Base-by-base conservation (phyloP, 768 basidiomycete genomes). In the Mycena olivaceomarginata region DNA sequence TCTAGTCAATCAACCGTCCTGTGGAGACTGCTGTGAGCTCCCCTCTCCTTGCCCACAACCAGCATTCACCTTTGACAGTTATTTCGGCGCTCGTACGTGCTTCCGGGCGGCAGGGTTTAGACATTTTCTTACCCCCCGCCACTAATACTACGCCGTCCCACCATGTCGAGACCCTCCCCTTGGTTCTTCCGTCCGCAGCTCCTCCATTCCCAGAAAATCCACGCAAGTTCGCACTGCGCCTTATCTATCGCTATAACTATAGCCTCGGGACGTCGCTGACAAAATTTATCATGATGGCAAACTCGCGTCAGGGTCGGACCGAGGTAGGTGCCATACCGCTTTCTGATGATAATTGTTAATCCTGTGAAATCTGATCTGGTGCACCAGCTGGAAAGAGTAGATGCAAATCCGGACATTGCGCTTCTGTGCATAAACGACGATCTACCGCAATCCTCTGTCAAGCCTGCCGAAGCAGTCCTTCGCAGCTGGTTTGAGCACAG, bases 341-440 rank as follows among this genome's bases (percentile, higher is more conserved):
- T 31, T 43, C 51, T 6, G 22, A 5, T 5, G n/a, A 22, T 31
- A 11, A 11, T 43, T 62, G 41, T 59, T n/a, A 9, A n/a, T 48
- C 18, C 7, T 22, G 41, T 25, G 0, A 5, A 18, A 16, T 51
- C 20, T 56, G 37, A n/a, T 37, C 11, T 2, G 11, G 39, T 25
- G 31, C 22, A 16, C 18, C 31, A 53, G 67, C 40, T 79, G 16
- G 45, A 45, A 1, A 25, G 9, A 22, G 67, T 67, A 20, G 69
- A 76, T 25, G 37, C 40, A 45, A 60, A 40, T 31, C 72, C 67
- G 6, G 67, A 72, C 12, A 75, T 74, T 22, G 69, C 79, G 16
- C 70, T 80, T 16, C 62, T 80, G 60, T 80, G 79, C 66, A 68
- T 80, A n/a, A 80, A 80, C 67, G 79, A 80, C 56, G 79, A 80